Conservation (phyloP, 441 rosid species). For the Gossypium trilobum region DNA sequence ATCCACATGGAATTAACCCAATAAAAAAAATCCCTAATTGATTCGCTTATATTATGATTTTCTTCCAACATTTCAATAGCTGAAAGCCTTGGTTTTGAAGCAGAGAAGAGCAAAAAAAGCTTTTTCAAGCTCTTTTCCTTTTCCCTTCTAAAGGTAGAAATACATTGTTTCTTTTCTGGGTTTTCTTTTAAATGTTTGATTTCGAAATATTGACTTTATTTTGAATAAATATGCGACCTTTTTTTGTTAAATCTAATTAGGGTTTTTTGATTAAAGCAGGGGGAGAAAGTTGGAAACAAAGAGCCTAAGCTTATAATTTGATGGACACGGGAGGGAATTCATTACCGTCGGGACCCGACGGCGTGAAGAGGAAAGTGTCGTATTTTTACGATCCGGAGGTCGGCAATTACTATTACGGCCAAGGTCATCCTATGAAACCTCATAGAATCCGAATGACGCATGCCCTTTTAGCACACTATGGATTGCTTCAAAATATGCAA, state of each 20-base stretch:
- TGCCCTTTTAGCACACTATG: conserved; percentile 54
- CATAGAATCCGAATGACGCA: conserved; percentile 73
- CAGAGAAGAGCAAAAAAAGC: not conserved
- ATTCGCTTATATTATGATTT: no score
- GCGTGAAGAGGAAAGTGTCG: conserved; percentile 46
- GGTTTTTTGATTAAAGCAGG: not conserved
- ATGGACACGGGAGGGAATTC: conserved; percentile 47
- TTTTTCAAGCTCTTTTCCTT: not conserved
- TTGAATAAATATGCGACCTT: not conserved
- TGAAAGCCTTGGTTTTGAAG: not conserved
- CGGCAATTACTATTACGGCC: conserved; percentile 55
- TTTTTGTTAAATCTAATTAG: not conserved
- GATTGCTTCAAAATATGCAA: conserved; percentile 47
- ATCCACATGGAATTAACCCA: no score
- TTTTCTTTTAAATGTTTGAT: not conserved
- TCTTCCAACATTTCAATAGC: no score
- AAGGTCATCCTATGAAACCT: conserved; percentile 77
- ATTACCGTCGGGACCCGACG: conserved; percentile 42
- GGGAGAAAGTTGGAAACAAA: not conserved
- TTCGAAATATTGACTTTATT: not conserved
- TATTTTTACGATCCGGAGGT: conserved; percentile 55
- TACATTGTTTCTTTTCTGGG: not conserved
- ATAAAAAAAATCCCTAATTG: no score
- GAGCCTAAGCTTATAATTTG: not conserved
- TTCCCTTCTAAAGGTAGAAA: not conserved